Percentiles rank a stretch among this genome's conserved stretches.
phyloP scores from a whole-genome alignment of 139 green algal species.

The Chlorella ohadii region DNA sequence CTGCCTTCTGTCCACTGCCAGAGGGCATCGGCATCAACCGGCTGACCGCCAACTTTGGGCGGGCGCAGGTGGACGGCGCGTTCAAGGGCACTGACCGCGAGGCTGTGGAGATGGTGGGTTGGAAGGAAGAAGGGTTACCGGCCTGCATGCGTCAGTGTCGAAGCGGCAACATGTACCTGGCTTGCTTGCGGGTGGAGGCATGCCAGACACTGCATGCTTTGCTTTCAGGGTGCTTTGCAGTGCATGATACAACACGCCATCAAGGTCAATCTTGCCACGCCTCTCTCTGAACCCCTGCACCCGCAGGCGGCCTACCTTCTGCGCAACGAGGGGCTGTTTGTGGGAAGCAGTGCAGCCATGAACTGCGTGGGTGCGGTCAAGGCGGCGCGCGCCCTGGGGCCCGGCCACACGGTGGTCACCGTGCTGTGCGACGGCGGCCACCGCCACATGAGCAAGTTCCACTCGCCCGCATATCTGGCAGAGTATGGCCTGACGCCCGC shows the following conservation, averaged over 20 bases:
- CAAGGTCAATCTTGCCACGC: too few species aligned
- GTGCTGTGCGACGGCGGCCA: constrained; percentile 91
- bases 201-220: too few species aligned
- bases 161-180: too few species aligned
- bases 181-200: too few species aligned
- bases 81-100: constrained; percentile 84
- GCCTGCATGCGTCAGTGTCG: too few species aligned
- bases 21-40: constrained; percentile 96
- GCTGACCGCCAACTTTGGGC: constrained; percentile 90
- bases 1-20: background rate
- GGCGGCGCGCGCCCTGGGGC: constrained; percentile 75
- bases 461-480: constrained; percentile 81
- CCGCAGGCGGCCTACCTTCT: constrained; percentile 81
- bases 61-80: constrained; percentile 77
- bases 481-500: constrained; percentile 50
- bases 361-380: constrained; percentile 96
- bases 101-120: constrained; percentile 79
- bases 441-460: constrained; percentile 91
- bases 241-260: too few species aligned
- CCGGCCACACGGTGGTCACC: constrained; percentile 91
- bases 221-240: too few species aligned
- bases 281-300: too few species aligned
- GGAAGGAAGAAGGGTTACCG: too few species aligned
- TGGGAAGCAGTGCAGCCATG: constrained; percentile 87
- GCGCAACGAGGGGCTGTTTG: constrained; percentile 91